Evolutionary conservation across 331 rosid genomes (phyloP), one percentile per base, ranked within the genome.

Genomic region (Malus hybrid): DNA sequence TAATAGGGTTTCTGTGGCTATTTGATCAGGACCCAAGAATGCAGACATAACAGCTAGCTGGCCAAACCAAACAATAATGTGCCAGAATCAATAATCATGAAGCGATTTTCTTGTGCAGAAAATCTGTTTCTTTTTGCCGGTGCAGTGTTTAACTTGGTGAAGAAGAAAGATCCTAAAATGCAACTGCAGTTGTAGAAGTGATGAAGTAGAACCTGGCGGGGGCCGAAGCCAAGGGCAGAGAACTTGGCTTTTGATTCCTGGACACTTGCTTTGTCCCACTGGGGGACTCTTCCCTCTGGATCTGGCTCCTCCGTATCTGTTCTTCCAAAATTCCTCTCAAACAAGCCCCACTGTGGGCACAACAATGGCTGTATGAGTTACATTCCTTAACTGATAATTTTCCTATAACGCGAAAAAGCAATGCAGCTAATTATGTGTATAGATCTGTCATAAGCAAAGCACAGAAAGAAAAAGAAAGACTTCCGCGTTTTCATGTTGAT

Each of bases 41-140:
- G 97, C 91, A 76, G 97, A 92, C 83, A 95, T 69, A 65, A 92
- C 99, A 72, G 97, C 99, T 60, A 95, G 82, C 97, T 95, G 87
- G 69, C 55, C 83, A 82, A 78, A 54, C 73, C 80, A 52, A 48
- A 48, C 55, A 14, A 14, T 5, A 65, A 31, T 10, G 29, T 2
- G 50, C 66, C 4, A 46, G 34, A 59, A 68, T 67, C 75, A 48
- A 14, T 19, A 12, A 39, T 11, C 18, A 62, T 31, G 65, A 18
- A 7, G 22, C 4, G 33, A 19, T 29, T 28, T 5, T 67, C 59
- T 34, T 65, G 15, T 14, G 28, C 65, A 3, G 14, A 18, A 55
- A 33, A 11, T 56, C 16, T 3, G 4, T 13, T 71, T 20, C 18
- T 9, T 24, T 59, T 73, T 39, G 24, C 6, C 16, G 10, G 67